These are phyloP conservation scores for Xylariaceae sp. DNA, from an alignment of 2,329 filamentous ascomycete genomes.

Conservation along the genomic window DNA sequence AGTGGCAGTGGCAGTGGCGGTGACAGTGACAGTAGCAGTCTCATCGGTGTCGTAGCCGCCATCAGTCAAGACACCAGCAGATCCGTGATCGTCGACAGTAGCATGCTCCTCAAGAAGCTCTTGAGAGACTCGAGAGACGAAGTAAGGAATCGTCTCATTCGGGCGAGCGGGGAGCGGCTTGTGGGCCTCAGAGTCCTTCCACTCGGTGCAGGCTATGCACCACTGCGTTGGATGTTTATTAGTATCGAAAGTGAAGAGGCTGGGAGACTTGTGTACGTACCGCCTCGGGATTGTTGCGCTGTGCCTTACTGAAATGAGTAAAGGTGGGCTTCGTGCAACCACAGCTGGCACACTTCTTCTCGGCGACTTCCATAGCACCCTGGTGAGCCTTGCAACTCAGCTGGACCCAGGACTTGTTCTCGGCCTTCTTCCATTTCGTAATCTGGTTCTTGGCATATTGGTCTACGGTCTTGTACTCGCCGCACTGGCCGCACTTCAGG, in stretches of 20 bases:
- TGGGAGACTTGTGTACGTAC: slow-evolving; percentile 21
- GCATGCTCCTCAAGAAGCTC: no score
- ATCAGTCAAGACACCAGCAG: no score
- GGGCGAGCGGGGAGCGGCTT: slow-evolving; percentile 23
- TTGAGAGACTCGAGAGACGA: no score
- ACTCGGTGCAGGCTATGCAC: slow-evolving; percentile 34
- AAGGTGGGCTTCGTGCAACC: slow-evolving; percentile 20
- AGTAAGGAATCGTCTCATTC: slow-evolving; percentile 4
- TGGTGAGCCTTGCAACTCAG: slow-evolving; percentile 14
- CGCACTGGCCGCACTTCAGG: neutral
- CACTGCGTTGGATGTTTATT: slow-evolving; percentile 24
- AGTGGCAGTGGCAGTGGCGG: no score
- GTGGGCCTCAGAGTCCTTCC: slow-evolving; percentile 26
- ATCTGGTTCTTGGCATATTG: slow-evolving; percentile 9
- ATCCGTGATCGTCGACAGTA: no score
- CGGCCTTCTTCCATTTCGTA: slow-evolving; percentile 12
- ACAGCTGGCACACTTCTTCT: slow-evolving; percentile 32
- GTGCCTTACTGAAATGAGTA: slow-evolving; percentile 32
- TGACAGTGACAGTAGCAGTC: no score
- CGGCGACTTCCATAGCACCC: neutral
- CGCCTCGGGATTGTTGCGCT: slow-evolving; percentile 24
- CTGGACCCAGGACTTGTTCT: slow-evolving; percentile 10
- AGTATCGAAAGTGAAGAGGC: neutral
- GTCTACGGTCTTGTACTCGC: neutral
- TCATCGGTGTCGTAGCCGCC: no score